Conservation (phyloP, 306 rosid genomes). For the Urtica urens region DNA sequence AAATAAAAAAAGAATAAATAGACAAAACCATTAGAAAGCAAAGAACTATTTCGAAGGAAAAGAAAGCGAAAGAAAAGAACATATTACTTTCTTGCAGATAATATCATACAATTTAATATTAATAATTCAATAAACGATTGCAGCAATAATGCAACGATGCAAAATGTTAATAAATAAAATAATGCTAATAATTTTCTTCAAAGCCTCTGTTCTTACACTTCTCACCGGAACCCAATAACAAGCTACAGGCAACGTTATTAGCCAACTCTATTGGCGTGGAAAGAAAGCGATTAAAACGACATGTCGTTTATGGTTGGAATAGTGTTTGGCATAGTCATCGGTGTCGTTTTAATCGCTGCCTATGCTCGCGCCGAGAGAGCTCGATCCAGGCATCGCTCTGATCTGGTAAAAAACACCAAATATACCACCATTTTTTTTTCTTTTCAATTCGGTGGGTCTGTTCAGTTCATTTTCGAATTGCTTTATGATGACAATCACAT, state of each 20-base stretch:
- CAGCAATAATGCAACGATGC: slow-evolving; percentile 2
- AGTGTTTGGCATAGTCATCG: slow-evolving; percentile 54
- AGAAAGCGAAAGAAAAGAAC: slow-evolving; percentile 15
- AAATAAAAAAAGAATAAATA: not conserved
- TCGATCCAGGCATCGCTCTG: slow-evolving; percentile 64
- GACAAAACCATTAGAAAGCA: not conserved
- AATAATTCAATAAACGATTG: not conserved
- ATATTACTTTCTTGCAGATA: slow-evolving; percentile 8
- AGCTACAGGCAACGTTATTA: not conserved
- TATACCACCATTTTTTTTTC: not conserved
- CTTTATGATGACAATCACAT: too few relatives aligned
- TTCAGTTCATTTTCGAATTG: too few relatives aligned
- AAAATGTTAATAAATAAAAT: too few relatives aligned
- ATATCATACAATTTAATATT: not conserved
- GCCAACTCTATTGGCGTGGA: not conserved
- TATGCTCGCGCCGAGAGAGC: slow-evolving; percentile 38
- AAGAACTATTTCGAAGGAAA: not conserved
- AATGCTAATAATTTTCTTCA: too few relatives aligned
- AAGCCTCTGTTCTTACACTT: not conserved
- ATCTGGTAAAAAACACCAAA: slow-evolving; percentile 43
- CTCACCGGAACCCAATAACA: not conserved
- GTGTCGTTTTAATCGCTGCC: slow-evolving; percentile 46
- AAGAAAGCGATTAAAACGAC: not conserved
- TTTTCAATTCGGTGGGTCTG: not conserved
- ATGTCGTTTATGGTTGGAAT: slow-evolving; percentile 60